Percentiles rank a stretch among this genome's conserved stretches.
Evolutionary conservation across 2,329 filamentous ascomycete genomes (phyloP).

Genomic region (Iodosphaeria phyllophila): DNA sequence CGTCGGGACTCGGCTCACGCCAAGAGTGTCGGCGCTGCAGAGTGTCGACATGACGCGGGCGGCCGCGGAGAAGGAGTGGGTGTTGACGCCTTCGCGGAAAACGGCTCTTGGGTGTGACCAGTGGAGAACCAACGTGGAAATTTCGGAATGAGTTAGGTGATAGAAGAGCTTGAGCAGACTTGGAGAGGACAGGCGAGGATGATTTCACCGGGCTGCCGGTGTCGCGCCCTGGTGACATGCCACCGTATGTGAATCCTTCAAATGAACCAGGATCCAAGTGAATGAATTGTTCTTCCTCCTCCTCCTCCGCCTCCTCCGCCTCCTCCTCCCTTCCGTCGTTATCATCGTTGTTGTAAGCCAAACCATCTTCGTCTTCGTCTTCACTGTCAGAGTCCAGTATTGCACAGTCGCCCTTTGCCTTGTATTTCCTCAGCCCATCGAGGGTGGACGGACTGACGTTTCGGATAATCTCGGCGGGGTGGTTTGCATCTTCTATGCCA

Average conservation of each 20-base stretch:
- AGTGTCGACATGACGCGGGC: constrained; percentile 13
- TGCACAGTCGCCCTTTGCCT: constrained; percentile 19
- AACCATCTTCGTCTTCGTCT: too few species aligned
- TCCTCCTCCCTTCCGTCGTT: too few species aligned
- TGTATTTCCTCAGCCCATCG: constrained; percentile 26
- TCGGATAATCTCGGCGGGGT: constrained; percentile 25
- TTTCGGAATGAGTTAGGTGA: constrained; percentile 14
- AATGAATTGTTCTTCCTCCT: constrained; percentile 28
- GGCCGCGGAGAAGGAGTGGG: too few species aligned
- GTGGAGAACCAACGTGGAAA: constrained; percentile 15
- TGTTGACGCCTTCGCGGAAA: constrained; percentile 15
- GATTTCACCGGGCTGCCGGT: constrained; percentile 20
- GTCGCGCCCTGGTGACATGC: too few species aligned
- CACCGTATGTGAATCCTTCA: too few species aligned
- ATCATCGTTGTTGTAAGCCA: too few species aligned
- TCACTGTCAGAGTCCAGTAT: constrained; percentile 25
- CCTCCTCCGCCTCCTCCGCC: too few species aligned
- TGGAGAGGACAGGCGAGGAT: constrained; percentile 20
- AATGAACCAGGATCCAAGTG: too few species aligned
- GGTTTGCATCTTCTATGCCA: constrained; percentile 32
- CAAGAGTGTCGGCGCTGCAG: constrained; percentile 28
- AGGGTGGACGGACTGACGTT: constrained; percentile 38
- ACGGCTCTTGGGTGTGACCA: constrained; percentile 9
- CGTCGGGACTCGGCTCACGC: constrained; percentile 38
- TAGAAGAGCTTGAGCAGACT: constrained; percentile 12